Evolutionary conservation across 2,329 filamentous ascomycete genomes (phyloP), one percentile per base, ranked within the genome.

Genomic region (Teratosphaeria viscida): DNA sequence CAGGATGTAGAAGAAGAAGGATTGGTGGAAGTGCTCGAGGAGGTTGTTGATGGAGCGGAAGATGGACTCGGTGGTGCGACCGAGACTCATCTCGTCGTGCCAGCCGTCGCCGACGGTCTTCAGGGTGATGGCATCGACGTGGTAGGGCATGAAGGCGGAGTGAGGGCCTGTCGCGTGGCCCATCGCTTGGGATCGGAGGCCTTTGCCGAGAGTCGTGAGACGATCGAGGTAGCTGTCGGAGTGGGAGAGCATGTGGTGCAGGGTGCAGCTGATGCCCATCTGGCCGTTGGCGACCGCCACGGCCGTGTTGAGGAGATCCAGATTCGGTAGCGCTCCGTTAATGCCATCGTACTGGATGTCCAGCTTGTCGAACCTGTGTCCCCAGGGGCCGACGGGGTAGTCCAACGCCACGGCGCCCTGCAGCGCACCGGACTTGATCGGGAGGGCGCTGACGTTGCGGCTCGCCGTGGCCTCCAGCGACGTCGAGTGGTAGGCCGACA

Each of bases 1-100:
- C 53, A 99, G 81, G 57, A 99, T 79, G 73, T 99, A 99, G 77
- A 99, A 97, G 82, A 99, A 99, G 79, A 99, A 99, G 73, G 92
- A 96, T 76, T 99, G 94, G 72, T 99, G 94, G 62, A 99, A 81
- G 72, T 99, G 92, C 76, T 99, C 94, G 35, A 99, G 82, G 60
- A 99, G 77, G 71, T 99, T 99, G 77, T 99, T 99, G 74, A 99
- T 78, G 72, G 90, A 96, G 68, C 94, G 83, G 73, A 95, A 95
- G 2, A 94, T 83, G 67, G 91, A 91, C 76, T 99, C 94, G 4
- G 97, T 81, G 0, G 92, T 86, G 58, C 92, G 82, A 5, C 94
- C 94, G 71, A 99, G 85, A 10, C 88, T 89, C 90, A 97, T 97
- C 75, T 97, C 94, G 72, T 99, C 94, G 70, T 97, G 90, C 90